Base-by-base conservation (phyloP, 805 yeast species). In the Kurtzmaniella fragi region DNA sequence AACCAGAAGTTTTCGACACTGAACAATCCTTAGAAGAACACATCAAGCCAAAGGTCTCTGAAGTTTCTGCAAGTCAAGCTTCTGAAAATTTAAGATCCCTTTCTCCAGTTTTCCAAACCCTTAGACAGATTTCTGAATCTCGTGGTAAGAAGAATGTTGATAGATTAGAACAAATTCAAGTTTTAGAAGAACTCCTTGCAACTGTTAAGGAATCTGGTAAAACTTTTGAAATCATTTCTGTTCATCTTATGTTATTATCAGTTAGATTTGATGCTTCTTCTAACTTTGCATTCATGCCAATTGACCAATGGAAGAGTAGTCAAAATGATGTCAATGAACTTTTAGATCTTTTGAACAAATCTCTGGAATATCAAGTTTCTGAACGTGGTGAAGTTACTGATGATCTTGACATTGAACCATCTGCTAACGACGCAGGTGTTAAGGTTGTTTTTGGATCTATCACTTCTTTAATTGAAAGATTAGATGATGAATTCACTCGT, bases 91-190 rank as follows among this genome's bases (percentile, higher is more conserved):
- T 17, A 23, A 67, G 68, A 48, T 50, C 48, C 31, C 54, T 64
- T 49, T 54, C 68, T 43, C 63, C 73, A 14, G 80, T 89, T 41
- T 88, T 90, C 70, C 70, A 80, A 41, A 78, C 84, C 28, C 73
- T 93, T 59, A 77, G 82, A 59, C 63, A 78, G 39, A 80, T 93
- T 41, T 69, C 84, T 43, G 98, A 93, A 63, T 74, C 89, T 36
- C 82, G 99, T 68, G 99, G 99, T 71, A 90, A 90, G 73, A 91
- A 87, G 73, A 89, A 87, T 61, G 84, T 88, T 46, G 96, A 91
- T 61, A 78, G 82, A 47, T 61, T 59, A 46, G 95, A 86, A 61
- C 95, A 91, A 63, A 78, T 89, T 47, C 66, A 68, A 40, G 70
- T 74, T 33, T 71, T 93, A 56, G 95, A 85, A 65, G 71, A 70